Base-by-base conservation (phyloP, 1,139 yeast genomes). In the Protomyces gravidus region DNA sequence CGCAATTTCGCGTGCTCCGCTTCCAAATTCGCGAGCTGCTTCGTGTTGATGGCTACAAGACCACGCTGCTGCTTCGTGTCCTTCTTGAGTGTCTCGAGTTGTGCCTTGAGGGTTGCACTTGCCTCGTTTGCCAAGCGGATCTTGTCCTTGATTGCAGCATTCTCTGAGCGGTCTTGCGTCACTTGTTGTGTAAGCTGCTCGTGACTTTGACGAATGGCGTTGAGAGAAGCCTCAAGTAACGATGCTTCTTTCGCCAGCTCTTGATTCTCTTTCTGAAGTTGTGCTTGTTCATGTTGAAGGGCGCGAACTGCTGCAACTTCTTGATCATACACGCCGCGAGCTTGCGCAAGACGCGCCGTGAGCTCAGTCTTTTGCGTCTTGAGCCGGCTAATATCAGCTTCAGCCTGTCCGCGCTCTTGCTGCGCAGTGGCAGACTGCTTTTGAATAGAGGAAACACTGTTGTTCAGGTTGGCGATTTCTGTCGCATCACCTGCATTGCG, bases 391-490 rank as follows among this genome's bases (percentile, higher is more conserved):
- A 90, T 78, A 67, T 92, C 97, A 62, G 80, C 82, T 67, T 86
- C 90, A 0, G 95, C 89, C 63, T 83, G 80, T 25, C 81, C 76
- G 65, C 89, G 85, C 72, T 85, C 86, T 33, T 83, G 86, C 63
- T 83, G 84, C 33, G 87, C 77, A 17, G 78, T 79, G 0, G 86
- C 76, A 1, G 95, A 86, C 72, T 90, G 96, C 21, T 80, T 74
- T 1, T 89, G 80, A 65, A 89, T 77, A 0, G 96, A 85, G 63
- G 83, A 83, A 63, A 89, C 84, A 73, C 90, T 96, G 68, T 85
- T 88, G 1, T 95, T 86, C 52, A 86, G 78, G 67, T 90, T 89
- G 17, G 96, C 96, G 71, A 88, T 79, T 66, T 89, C 96, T 2
- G 92, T 81, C 15, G 94, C 83, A 2, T 95, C 90, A 64, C 81